Base-by-base conservation (phyloP, 306 rosid genomes). In the Medicago ruthenica region DNA sequence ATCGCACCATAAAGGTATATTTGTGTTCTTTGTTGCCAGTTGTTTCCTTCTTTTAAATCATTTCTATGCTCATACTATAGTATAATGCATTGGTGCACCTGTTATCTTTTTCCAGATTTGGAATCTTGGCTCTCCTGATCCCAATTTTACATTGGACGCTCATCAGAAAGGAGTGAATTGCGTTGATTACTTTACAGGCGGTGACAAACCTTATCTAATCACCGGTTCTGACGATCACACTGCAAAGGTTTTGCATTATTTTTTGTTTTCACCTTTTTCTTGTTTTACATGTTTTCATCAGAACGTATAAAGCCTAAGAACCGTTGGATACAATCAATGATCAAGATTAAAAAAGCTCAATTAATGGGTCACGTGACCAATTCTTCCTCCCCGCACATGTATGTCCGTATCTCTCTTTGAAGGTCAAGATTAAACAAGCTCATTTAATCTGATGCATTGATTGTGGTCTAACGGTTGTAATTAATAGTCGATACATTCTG, bases 91-190 rank as follows among this genome's bases (percentile, higher is more conserved):
- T 77, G 72, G 74, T 67, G 73, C 58, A 71, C 42, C 58, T 67
- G 64, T 71, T 66, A 14, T 58, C 63, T 51, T 36, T 82, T 84
- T 82, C 70, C 86, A 96, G 99, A 96, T 95, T 66, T 96, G 99
- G 99, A 96, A 92, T 82, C 99, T 96, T 77, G 99, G 98, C 66
- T 96, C 99, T 45, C 97, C 99, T 15, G 99, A 96, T 47, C 99
- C 98, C 55, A 96, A 96, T 86, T 96, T 96, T 89, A 96, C 99
- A 11, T 86, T 96, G 92, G 99, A 92, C 82, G 99, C 98, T 36
- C 99, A 96, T 80, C 97, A 90, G 76, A 92, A 96, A 82, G 99
- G 99, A 77, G 99, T 96, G 71, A 96, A 96, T 82, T 96, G 99
- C 16, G 99, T 92, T 71, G 99, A 96, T 87, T 96, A 96, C 88